Evolutionary conservation across 2,329 filamentous ascomycete species (phyloP).

Genomic region (Calonectria leucothoes): DNA sequence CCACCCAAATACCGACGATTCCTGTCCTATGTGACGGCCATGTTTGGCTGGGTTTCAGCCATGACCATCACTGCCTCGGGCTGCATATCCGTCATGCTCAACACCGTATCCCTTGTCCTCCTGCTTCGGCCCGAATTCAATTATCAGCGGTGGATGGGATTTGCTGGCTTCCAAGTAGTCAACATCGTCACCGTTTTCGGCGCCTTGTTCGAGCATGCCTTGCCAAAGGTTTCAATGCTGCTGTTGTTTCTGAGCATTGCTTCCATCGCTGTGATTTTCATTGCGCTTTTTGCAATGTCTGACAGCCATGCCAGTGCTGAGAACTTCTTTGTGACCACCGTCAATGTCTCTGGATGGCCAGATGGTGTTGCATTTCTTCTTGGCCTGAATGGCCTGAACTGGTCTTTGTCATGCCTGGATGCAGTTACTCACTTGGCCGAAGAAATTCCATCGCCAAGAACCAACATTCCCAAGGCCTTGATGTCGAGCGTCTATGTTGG

Average conservation of each 20-base stretch:
- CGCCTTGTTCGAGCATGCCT: constrained; percentile 36
- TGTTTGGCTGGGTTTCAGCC: constrained; percentile 42
- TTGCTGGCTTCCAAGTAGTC: constrained; percentile 41
- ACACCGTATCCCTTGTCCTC: constrained; percentile 33
- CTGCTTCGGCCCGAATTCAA: constrained; percentile 36
- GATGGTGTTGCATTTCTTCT: constrained; percentile 44
- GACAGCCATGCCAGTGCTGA: constrained; percentile 22
- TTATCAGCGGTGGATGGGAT: constrained; percentile 42
- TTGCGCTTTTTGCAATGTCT: constrained; percentile 42
- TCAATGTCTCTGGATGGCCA: constrained; percentile 41
- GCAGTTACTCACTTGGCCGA: constrained; percentile 43
- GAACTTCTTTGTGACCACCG: constrained; percentile 35
- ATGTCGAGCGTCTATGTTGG: constrained; percentile 39
- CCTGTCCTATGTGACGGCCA: constrained; percentile 38
- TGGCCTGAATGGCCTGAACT: constrained; percentile 43
- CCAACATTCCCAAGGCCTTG: constrained; percentile 38
- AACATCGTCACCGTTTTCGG: constrained; percentile 34
- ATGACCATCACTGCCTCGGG: constrained; percentile 38
- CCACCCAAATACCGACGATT: constrained; percentile 23
- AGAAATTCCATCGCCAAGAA: constrained; percentile 41
- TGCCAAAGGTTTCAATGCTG: constrained; percentile 40
- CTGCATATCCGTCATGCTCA: constrained; percentile 35
- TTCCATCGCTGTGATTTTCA: constrained; percentile 36
- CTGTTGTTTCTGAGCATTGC: constrained; percentile 41
- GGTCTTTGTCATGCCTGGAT: constrained; percentile 45